These are phyloP conservation scores for Ophiostoma populinum DNA, from an alignment of 2,329 filamentous ascomycete species.

Conservation along the genomic window DNA sequence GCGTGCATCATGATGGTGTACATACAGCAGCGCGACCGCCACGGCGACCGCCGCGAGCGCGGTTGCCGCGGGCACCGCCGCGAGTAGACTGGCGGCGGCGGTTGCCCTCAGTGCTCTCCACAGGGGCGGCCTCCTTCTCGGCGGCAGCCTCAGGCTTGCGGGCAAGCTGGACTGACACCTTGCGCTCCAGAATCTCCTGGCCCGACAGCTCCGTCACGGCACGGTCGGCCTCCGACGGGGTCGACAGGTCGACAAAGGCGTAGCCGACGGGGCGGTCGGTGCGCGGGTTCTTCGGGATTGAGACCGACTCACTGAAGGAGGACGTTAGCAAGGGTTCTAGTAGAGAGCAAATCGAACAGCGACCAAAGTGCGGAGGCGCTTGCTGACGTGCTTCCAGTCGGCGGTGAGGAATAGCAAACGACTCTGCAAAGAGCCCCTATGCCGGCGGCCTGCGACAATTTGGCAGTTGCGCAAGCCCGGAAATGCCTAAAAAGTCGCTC, in stretches of 20 bases:
- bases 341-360: too few species aligned
- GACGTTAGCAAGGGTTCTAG: not conserved
- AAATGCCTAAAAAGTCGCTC: too few species aligned
- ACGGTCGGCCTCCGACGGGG: constrained; percentile 83
- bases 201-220: constrained; percentile 91
- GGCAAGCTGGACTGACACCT: constrained; percentile 96
- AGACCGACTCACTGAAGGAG: constrained; percentile 70
- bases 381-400: too few species aligned
- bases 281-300: constrained; percentile 97
- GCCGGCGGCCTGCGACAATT: too few species aligned
- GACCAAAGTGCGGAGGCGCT: not conserved
- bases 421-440: too few species aligned
- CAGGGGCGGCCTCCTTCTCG: constrained; percentile 64
- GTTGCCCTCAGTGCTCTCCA: constrained; percentile 53
- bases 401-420: too few species aligned
- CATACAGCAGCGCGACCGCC: constrained; percentile 48
- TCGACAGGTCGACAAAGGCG: constrained; percentile 95
- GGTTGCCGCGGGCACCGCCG: constrained; percentile 48
- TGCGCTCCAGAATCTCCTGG: constrained; percentile 94
- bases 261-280: constrained; percentile 97
- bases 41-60: constrained; percentile 44
- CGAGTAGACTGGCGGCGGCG: constrained; percentile 46
- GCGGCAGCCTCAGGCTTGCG: constrained; percentile 84
- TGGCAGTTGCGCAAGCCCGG: too few species aligned
- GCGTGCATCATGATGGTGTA: not conserved